These are phyloP conservation scores for Croton laevigatus DNA, from an alignment of 441 rosid genomes.

Conservation along the genomic window DNA sequence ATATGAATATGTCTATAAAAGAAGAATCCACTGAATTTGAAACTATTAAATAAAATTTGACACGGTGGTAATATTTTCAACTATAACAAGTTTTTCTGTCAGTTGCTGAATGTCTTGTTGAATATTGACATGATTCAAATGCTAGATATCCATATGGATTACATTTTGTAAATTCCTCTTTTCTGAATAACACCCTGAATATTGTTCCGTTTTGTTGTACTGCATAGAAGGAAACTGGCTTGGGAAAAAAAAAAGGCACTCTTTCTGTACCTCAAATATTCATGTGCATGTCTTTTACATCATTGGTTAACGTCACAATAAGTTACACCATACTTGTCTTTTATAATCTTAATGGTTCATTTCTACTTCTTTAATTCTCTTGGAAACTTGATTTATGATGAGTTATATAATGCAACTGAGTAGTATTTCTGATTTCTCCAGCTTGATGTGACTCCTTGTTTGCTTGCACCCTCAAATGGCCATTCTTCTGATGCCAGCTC, in stretches of 20 bases:
- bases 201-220: not conserved
- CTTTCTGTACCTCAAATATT: not conserved
- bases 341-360: not conserved
- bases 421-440: constrained; percentile 41
- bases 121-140: not conserved
- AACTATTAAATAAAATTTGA: not conserved
- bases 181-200: not conserved
- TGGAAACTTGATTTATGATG: constrained; percentile 8
- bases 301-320: not conserved
- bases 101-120: constrained; percentile 1
- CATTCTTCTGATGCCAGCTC: constrained; percentile 43
- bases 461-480: constrained; percentile 60
- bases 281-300: not conserved
- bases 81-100: not conserved
- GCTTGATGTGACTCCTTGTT: constrained; percentile 85
- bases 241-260: not conserved
- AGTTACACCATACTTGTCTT: constrained; percentile 1
- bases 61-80: not conserved
- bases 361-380: not conserved
- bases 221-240: not conserved
- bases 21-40: no score
- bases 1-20: not conserved
- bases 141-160: not conserved
- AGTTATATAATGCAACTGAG: constrained; percentile 14
- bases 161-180: not conserved